Percentiles rank a stretch among this genome's conserved stretches.
These are phyloP conservation scores for Avicennia marina DNA, from an alignment of 257 asterid species.

Conservation along the genomic window DNA sequence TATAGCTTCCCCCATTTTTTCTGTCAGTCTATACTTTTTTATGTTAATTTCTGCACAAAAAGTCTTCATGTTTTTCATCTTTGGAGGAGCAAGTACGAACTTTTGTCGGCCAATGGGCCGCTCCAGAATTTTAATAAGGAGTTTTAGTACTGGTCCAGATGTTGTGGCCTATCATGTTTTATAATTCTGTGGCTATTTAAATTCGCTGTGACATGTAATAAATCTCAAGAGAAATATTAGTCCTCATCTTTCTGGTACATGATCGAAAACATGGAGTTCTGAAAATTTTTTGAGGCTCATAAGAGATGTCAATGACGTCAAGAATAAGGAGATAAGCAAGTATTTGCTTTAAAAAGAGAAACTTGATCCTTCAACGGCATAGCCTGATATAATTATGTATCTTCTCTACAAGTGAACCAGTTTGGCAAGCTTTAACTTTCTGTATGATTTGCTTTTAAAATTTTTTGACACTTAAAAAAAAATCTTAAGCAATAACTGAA, in stretches of 20 bases:
- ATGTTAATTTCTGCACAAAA: constrained; percentile 5
- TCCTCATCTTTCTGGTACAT: background rate
- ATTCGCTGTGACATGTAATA: too few species aligned
- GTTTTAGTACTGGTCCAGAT: background rate
- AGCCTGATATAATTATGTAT: background rate
- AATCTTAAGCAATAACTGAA: background rate
- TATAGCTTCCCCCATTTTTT: background rate
- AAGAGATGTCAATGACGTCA: background rate
- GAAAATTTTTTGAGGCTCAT: background rate
- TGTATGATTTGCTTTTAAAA: background rate
- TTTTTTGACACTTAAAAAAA: background rate
- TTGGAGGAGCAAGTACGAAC: background rate
- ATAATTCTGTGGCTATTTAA: too few species aligned
- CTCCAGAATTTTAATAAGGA: too few species aligned
- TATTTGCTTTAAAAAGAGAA: background rate
- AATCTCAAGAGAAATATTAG: too few species aligned
- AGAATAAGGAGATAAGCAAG: background rate
- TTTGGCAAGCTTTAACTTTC: constrained; percentile 5
- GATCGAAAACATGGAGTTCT: background rate
- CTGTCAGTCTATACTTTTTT: constrained; percentile 13
- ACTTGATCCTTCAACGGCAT: background rate
- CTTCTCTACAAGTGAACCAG: background rate
- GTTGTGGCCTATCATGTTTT: too few species aligned
- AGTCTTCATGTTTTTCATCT: background rate
- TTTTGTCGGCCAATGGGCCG: background rate